Conservation (phyloP, 495 filamentous ascomycete species). For the Diplogelasinospora grovesii region DNA sequence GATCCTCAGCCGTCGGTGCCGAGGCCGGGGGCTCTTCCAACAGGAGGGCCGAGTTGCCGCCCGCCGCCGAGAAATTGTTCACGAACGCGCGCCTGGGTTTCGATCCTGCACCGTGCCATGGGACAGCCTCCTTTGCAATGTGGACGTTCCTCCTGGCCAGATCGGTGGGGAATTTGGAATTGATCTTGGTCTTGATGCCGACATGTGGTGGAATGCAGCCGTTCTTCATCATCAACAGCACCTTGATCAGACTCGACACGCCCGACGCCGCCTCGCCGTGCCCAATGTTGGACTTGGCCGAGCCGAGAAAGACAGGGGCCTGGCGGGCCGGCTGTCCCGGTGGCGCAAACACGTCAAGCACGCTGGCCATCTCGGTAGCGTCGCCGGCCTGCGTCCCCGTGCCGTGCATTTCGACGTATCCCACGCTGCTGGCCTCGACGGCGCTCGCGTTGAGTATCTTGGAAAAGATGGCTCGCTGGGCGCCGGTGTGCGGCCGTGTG, state of each 20-base stretch:
- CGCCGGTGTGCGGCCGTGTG: slow-evolving; percentile 54
- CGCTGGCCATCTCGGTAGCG: slow-evolving; percentile 55
- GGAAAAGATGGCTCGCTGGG: slow-evolving; percentile 55
- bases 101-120: slow-evolving; percentile 32
- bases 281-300: slow-evolving; percentile 72
- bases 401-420: slow-evolving; percentile 70
- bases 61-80: slow-evolving; percentile 51
- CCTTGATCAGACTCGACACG: slow-evolving; percentile 63
- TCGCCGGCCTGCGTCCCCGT: slow-evolving; percentile 71
- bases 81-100: slow-evolving; percentile 35
- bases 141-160: slow-evolving; percentile 4
- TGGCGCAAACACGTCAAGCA: slow-evolving; percentile 58
- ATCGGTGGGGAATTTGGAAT: slow-evolving; percentile 16
- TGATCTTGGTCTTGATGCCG: slow-evolving; percentile 61
- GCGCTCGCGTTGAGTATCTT: slow-evolving; percentile 52
- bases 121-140: slow-evolving; percentile 6
- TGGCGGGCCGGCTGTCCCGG: slow-evolving; percentile 27
- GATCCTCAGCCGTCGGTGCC: not conserved
- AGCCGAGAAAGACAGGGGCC: slow-evolving; percentile 57
- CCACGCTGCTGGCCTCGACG: slow-evolving; percentile 52
- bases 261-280: slow-evolving; percentile 72
- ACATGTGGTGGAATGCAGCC: slow-evolving; percentile 67
- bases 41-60: slow-evolving; percentile 46
- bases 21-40: slow-evolving; percentile 41
- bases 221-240: slow-evolving; percentile 68